These are phyloP conservation scores for Colletotrichum viniferum DNA, from an alignment of 2,329 filamentous ascomycete genomes.

Conservation along the genomic window DNA sequence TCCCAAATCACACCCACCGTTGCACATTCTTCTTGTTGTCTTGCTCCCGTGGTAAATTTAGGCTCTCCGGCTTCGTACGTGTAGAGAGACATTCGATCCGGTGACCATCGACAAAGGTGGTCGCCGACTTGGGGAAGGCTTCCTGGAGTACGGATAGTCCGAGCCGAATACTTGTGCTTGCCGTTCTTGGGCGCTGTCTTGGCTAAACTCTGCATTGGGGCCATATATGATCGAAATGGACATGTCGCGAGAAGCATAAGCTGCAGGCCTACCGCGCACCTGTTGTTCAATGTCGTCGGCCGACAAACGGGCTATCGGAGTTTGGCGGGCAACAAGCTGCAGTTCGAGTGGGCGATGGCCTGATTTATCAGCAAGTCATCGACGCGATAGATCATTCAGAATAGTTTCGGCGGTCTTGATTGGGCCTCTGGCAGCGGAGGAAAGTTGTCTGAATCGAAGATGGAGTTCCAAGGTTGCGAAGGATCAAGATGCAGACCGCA, in stretches of 20 bases:
- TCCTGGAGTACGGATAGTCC: background rate
- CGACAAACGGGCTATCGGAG: background rate
- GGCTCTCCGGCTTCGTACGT: background rate
- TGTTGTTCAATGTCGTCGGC: background rate
- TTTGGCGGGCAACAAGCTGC: background rate
- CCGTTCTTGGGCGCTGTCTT: background rate
- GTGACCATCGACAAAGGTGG: background rate
- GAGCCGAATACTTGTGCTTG: background rate
- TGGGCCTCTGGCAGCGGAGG: background rate
- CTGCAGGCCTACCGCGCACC: background rate
- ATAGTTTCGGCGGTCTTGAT: background rate
- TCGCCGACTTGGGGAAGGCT: background rate
- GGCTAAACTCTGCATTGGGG: background rate
- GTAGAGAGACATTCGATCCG: background rate
- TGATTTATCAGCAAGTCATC: background rate
- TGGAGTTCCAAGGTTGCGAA: background rate
- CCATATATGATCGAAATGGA: background rate
- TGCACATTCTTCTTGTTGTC: background rate
- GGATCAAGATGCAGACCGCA: background rate
- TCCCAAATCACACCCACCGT: slow-evolving; percentile 1
- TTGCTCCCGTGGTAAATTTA: background rate
- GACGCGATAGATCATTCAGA: background rate
- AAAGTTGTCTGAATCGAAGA: background rate
- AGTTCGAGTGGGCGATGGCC: background rate
- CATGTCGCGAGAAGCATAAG: background rate